A percentile compares a stretch with the other conserved stretches of the same genome.
Conservation (phyloP, 2,329 filamentous ascomycete genomes). For the Uncinocarpus reesii region DNA sequence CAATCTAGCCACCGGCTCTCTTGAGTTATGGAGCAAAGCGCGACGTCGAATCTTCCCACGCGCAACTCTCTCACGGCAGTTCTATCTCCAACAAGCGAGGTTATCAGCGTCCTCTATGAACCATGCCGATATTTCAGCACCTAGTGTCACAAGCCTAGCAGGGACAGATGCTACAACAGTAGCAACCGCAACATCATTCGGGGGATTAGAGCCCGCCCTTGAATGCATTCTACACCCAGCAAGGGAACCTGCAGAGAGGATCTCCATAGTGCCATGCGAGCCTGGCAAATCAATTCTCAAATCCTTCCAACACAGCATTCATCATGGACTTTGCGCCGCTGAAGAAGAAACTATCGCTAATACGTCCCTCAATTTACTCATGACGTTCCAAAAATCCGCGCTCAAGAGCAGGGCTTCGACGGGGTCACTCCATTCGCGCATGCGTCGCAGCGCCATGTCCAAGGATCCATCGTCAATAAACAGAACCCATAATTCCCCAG, state of each 20-base stretch:
- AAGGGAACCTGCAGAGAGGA: neutral
- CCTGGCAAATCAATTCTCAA: constrained; percentile 3
- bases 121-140: neutral
- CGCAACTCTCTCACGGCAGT: neutral
- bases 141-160: neutral
- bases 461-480: neutral
- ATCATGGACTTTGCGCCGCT: neutral
- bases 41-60: constrained; percentile 1
- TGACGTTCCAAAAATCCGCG: constrained; percentile 1
- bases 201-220: neutral
- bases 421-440: constrained; percentile 1
- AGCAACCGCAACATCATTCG: neutral
- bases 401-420: constrained; percentile 1
- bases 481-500: neutral
- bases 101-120: neutral
- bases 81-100: neutral
- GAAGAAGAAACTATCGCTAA: constrained; percentile 7
- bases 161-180: neutral
- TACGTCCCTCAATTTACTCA: constrained; percentile 9
- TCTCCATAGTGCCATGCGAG: neutral
- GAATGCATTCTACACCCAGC: neutral
- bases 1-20: neutral
- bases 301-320: neutral
- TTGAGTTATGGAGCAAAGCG: neutral
- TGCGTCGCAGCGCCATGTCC: neutral